Conservation (phyloP, 768 basidiomycete genomes). For the Hygrocybe coccinea region DNA sequence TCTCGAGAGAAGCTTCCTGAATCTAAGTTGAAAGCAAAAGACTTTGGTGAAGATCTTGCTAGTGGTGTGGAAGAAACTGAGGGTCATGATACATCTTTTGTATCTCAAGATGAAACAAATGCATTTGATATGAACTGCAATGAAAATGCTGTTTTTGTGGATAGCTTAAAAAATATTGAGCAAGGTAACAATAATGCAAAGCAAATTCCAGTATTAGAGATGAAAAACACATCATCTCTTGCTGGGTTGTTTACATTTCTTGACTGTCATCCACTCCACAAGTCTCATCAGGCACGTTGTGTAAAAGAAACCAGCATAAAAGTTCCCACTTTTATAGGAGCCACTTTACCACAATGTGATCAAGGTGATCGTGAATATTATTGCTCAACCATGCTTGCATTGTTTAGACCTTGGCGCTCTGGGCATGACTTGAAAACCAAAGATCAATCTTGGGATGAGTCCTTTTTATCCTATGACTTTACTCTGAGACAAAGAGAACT, state of each 20-base stretch:
- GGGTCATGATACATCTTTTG: conserved; percentile 19
- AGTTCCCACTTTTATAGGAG: conserved; percentile 30
- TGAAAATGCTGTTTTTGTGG: too few relatives aligned
- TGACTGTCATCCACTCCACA: conserved; percentile 2
- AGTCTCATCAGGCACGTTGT: not conserved
- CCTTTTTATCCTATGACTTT: conserved; percentile 19
- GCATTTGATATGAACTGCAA: too few relatives aligned
- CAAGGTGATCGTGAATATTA: conserved; percentile 28
- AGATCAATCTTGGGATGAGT: conserved; percentile 22
- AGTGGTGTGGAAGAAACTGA: not conserved
- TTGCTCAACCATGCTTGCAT: conserved; percentile 27
- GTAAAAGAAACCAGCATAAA: not conserved
- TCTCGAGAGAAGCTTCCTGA: conserved; percentile 9
- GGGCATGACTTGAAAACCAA: conserved; percentile 22
- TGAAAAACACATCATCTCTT: conserved; percentile 20
- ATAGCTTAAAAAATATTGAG: too few relatives aligned
- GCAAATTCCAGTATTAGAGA: too few relatives aligned
- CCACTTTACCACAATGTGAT: conserved; percentile 26
- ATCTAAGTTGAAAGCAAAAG: not conserved
- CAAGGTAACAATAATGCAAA: conserved; percentile 13
- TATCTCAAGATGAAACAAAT: too few relatives aligned
- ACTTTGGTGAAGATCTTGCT: not conserved
- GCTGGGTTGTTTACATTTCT: conserved; percentile 18
- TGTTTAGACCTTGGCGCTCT: conserved; percentile 30
- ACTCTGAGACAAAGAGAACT: conserved; percentile 9